These are phyloP conservation scores for Macroventuria anomochaeta DNA, from an alignment of 2,329 filamentous ascomycete genomes.

Conservation along the genomic window DNA sequence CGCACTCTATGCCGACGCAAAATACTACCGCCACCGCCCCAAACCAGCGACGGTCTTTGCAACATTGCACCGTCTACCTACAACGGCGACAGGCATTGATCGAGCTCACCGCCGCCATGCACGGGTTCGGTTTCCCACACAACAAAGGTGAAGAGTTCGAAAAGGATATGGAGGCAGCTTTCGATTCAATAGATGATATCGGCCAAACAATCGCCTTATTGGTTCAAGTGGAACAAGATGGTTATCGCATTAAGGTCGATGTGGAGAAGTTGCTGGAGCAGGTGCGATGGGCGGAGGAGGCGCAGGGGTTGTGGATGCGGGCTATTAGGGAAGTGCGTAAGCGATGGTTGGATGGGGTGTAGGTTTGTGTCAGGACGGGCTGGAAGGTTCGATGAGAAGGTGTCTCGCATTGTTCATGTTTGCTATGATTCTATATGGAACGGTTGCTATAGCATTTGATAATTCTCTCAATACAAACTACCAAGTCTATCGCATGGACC, in stretches of 20 bases:
- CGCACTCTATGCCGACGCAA: too few relatives aligned
- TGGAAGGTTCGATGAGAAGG: too few relatives aligned
- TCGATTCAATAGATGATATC: neutral
- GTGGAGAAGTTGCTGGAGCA: neutral
- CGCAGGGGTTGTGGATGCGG: neutral
- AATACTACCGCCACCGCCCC: too few relatives aligned
- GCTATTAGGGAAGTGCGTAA: neutral
- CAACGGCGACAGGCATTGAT: neutral
- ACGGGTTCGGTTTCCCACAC: neutral
- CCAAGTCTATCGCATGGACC: too few relatives aligned
- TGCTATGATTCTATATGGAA: too few relatives aligned
- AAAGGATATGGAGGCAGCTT: neutral
- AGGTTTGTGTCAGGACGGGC: too few relatives aligned
- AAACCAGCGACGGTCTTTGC: too few relatives aligned
- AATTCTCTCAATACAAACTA: too few relatives aligned
- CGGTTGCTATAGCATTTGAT: too few relatives aligned
- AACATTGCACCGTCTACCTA: too few relatives aligned
- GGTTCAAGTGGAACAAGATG: neutral
- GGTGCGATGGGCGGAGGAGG: neutral
- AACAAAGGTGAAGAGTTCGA: neutral
- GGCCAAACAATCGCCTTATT: neutral
- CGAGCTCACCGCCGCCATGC: neutral
- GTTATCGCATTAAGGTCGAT: neutral
- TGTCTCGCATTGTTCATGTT: too few relatives aligned
- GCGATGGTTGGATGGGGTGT: too few relatives aligned